Conservation (phyloP, 169 alveolate species). For the Cryptosporidium tyzzeri region DNA sequence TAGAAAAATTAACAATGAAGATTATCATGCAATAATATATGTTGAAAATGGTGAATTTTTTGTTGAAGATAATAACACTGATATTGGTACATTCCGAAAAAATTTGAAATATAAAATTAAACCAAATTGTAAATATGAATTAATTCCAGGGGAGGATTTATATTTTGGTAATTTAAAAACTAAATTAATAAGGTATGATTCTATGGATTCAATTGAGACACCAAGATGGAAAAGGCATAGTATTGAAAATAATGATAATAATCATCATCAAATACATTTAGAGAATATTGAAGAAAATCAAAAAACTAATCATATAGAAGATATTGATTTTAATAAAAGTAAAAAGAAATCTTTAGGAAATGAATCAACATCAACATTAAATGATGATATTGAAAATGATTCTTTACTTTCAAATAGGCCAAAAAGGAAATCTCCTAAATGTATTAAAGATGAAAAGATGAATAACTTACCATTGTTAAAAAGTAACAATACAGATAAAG, state of each 20-base stretch:
- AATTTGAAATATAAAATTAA: slow-evolving; percentile 6
- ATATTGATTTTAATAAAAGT: neutral
- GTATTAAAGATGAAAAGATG: neutral
- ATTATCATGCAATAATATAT: slow-evolving; percentile 49
- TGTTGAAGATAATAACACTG: slow-evolving; percentile 36
- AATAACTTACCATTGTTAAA: neutral
- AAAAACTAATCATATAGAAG: neutral
- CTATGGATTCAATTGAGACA: slow-evolving; percentile 22
- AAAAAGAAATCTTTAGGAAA: neutral
- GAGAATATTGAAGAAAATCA: neutral
- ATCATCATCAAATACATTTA: neutral
- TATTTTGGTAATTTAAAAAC: slow-evolving; percentile 68
- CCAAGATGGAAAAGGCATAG: slow-evolving; percentile 46
- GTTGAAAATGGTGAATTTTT: slow-evolving; percentile 65
- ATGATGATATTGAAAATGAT: slow-evolving; percentile 2
- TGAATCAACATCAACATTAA: neutral
- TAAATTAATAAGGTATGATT: slow-evolving; percentile 48
- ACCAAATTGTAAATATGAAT: slow-evolving; percentile 61
- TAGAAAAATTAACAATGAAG: neutral
- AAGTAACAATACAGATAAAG: neutral
- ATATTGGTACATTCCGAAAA: slow-evolving; percentile 52
- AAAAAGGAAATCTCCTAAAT: slow-evolving; percentile 1
- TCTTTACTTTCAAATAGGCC: slow-evolving; percentile 8
- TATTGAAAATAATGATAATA: neutral
- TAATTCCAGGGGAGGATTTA: slow-evolving; percentile 24